A percentile compares a stretch with the other conserved stretches of the same genome.
Evolutionary conservation across 108 stramenopile genomes (phyloP).

Genomic region (Cyclostephanos invisitatus): DNA sequence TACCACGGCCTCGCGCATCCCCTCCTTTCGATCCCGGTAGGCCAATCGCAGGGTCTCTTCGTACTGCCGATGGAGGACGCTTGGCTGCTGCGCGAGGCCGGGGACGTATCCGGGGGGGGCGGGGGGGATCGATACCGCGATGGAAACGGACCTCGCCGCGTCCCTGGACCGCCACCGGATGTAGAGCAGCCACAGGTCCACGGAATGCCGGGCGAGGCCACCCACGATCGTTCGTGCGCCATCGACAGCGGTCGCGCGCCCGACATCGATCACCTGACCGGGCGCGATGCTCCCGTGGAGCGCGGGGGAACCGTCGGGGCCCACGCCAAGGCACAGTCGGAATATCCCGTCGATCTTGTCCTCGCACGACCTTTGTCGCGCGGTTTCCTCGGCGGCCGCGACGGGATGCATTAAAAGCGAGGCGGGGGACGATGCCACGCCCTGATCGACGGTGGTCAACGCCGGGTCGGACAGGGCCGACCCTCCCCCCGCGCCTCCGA

Average conservation of each 20-base stretch:
- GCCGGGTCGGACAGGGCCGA: slow-evolving; percentile 6
- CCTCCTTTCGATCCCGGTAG: slow-evolving; percentile 35
- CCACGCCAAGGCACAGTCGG: slow-evolving; percentile 54
- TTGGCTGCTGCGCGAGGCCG: slow-evolving; percentile 16
- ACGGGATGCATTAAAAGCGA: slow-evolving; percentile 8
- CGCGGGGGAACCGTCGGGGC: slow-evolving; percentile 53
- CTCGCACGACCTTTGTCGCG: slow-evolving; percentile 46
- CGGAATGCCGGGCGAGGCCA: slow-evolving; percentile 62
- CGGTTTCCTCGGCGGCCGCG: slow-evolving; percentile 2
- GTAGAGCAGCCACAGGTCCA: slow-evolving; percentile 79
- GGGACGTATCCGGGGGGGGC: slow-evolving; percentile 42
- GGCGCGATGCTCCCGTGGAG: slow-evolving; percentile 17
- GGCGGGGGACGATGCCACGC: slow-evolving; percentile 20
- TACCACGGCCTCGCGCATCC: slow-evolving; percentile 46
- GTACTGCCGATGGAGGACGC: slow-evolving; percentile 40
- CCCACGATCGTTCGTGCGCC: slow-evolving; percentile 36
- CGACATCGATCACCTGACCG: slow-evolving; percentile 12
- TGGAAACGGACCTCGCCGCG: slow-evolving; percentile 39
- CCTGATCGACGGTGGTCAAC: slow-evolving; percentile 30
- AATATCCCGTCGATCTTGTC: slow-evolving; percentile 65
- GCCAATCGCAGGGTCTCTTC: slow-evolving; percentile 29
- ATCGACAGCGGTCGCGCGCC: slow-evolving; percentile 10
- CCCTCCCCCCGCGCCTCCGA: background rate
- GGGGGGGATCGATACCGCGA: slow-evolving; percentile 18
- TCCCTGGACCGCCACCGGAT: slow-evolving; percentile 62